These are phyloP conservation scores for Trichoderma sp. DNA, from an alignment of 2,329 filamentous ascomycete species.

Conservation along the genomic window DNA sequence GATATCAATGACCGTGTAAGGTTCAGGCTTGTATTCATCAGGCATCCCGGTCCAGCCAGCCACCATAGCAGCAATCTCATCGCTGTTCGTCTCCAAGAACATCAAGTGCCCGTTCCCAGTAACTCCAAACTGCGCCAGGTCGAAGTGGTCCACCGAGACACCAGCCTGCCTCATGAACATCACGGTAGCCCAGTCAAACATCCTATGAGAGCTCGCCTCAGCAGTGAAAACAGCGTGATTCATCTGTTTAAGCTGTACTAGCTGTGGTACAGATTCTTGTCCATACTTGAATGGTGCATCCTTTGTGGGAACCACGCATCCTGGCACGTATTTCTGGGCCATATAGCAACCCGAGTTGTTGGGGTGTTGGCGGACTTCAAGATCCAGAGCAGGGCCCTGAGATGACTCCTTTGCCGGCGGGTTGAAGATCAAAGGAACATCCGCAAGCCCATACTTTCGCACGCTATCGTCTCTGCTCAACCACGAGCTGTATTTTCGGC, in stretches of 20 bases:
- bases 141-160: constrained; percentile 41
- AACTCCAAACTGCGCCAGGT: constrained; percentile 43
- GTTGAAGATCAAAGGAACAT: constrained; percentile 42
- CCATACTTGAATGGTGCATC: background rate
- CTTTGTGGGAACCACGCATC: background rate
- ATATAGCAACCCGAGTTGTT: background rate
- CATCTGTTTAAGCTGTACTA: constrained; percentile 48
- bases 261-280: constrained; percentile 30
- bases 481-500: constrained; percentile 24
- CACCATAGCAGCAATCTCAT: constrained; percentile 39
- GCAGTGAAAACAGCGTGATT: constrained; percentile 49
- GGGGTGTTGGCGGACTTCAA: background rate
- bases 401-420: constrained; percentile 29
- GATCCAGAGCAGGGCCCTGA: background rate
- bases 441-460: constrained; percentile 40
- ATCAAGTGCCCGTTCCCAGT: constrained; percentile 55
- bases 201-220: constrained; percentile 52
- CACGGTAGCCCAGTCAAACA: constrained; percentile 55
- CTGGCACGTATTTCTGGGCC: background rate
- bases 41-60: constrained; percentile 31
- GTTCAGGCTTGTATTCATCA: background rate
- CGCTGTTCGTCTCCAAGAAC: constrained; percentile 53
- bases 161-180: constrained; percentile 53
- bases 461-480: constrained; percentile 29
- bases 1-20: too few species aligned